phyloP scores from a whole-genome alignment of 495 filamentous ascomycete species.

The Daldinia caldariorum region DNA sequence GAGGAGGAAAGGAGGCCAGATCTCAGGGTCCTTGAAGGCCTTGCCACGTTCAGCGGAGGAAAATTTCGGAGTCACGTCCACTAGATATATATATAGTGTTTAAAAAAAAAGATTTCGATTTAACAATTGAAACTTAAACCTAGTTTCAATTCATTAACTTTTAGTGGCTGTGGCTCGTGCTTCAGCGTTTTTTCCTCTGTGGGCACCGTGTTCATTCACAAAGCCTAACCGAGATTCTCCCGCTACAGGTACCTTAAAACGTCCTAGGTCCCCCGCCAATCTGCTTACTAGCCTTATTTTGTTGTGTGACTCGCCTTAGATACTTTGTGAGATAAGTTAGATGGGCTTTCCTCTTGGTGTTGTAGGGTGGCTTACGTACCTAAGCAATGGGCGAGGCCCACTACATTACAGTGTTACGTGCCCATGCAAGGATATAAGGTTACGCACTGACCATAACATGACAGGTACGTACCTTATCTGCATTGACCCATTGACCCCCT shows the following conservation, averaged over 20 bases:
- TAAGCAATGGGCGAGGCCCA: no score
- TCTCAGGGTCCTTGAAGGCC: constrained; percentile 44
- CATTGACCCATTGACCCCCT: constrained; percentile 26
- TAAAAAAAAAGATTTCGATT: constrained; percentile 26
- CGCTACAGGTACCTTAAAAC: constrained; percentile 3
- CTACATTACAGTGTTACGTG: constrained; percentile 5
- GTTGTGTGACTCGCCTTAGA: constrained; percentile 3
- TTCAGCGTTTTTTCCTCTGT: background rate
- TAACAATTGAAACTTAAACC: constrained; percentile 15
- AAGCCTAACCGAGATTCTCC: constrained; percentile 28
- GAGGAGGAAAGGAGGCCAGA: constrained; percentile 44
- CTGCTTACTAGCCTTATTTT: constrained; percentile 24
- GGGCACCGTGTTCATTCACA: background rate
- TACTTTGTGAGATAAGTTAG: background rate
- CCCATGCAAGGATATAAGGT: constrained; percentile 11
- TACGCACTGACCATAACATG: background rate
- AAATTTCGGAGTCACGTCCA: constrained; percentile 36
- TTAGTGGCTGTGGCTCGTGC: constrained; percentile 3
- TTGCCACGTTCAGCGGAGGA: constrained; percentile 36
- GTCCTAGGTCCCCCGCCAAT: background rate
- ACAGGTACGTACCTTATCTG: constrained; percentile 33
- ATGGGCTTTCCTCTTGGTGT: background rate
- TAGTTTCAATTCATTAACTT: background rate
- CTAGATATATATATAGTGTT: background rate
- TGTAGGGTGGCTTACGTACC: no score